These are phyloP conservation scores for Penicillium sp. DNA, from an alignment of 2,329 filamentous ascomycete genomes.

Conservation along the genomic window DNA sequence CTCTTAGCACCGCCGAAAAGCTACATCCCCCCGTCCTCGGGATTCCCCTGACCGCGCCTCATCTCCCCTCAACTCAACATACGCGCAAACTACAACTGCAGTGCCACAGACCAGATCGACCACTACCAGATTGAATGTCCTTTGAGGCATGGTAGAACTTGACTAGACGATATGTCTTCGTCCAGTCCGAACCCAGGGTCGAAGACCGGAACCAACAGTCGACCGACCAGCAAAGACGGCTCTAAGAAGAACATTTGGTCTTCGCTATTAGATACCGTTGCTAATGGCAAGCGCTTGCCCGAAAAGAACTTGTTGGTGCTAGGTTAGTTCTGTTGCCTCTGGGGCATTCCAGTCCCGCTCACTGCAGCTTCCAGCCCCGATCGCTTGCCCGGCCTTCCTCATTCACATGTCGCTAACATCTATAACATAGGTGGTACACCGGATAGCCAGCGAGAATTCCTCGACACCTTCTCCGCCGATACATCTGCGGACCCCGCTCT, in stretches of 20 bases:
- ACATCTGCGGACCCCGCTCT: constrained; percentile 40
- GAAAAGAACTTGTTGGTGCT: constrained; percentile 90
- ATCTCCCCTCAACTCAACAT: constrained; percentile 14
- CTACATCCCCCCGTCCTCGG: constrained; percentile 10
- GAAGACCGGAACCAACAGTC: constrained; percentile 38
- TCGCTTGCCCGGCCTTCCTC: background rate
- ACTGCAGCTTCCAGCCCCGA: constrained; percentile 7
- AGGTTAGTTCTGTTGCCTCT: constrained; percentile 54
- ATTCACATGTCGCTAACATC: constrained; percentile 19
- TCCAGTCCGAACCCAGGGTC: constrained; percentile 38
- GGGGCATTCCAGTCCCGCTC: background rate
- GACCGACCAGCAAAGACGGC: constrained; percentile 59
- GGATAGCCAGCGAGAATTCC: constrained; percentile 80
- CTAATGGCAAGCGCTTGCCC: constrained; percentile 83
- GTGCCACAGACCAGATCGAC: constrained; percentile 5
- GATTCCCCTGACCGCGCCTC: constrained; percentile 37
- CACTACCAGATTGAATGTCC: constrained; percentile 38
- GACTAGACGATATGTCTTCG: constrained; percentile 39
- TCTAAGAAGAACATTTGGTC: constrained; percentile 89
- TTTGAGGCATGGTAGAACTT: constrained; percentile 37
- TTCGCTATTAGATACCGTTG: constrained; percentile 85
- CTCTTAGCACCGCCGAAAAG: background rate
- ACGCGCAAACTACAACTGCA: constrained; percentile 9
- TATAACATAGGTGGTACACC: constrained; percentile 69
- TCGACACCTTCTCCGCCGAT: constrained; percentile 59